These are phyloP conservation scores for Chenopodium suecicum DNA, from an alignment of 148 eudicot species.

Conservation along the genomic window DNA sequence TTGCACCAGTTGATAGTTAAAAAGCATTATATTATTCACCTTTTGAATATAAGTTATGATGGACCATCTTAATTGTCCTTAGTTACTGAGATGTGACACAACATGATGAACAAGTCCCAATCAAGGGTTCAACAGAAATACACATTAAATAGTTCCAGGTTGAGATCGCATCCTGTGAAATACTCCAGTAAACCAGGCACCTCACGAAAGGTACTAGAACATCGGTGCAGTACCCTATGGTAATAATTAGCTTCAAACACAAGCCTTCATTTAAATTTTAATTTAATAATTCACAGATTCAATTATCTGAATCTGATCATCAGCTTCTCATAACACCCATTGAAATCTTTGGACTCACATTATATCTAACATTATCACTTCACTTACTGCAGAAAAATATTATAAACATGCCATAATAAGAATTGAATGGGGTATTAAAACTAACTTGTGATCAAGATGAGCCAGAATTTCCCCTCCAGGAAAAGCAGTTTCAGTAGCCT, in stretches of 20 bases:
- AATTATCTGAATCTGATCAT: not conserved
- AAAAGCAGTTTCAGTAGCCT: slow-evolving; percentile 57
- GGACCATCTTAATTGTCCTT: not conserved
- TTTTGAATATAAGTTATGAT: too few species aligned
- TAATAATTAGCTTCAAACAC: not conserved
- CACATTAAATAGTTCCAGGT: not conserved
- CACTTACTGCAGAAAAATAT: not conserved
- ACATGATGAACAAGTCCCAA: not conserved
- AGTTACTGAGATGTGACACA: not conserved
- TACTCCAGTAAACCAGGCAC: not conserved
- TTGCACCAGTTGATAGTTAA: too few species aligned
- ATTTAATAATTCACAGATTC: not conserved
- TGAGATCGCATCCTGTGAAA: not conserved
- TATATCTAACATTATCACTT: too few species aligned
- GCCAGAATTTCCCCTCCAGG: slow-evolving; percentile 65
- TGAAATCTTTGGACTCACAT: not conserved
- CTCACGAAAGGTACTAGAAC: not conserved
- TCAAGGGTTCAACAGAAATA: not conserved
- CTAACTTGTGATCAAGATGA: slow-evolving; percentile 72
- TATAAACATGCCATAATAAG: not conserved
- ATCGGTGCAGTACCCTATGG: not conserved
- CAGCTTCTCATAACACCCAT: not conserved
- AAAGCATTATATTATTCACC: too few species aligned
- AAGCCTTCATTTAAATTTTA: not conserved
- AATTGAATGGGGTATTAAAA: not conserved